These are phyloP conservation scores for Ceratocystis destructans DNA, from an alignment of 2,329 filamentous ascomycete genomes.

Conservation along the genomic window DNA sequence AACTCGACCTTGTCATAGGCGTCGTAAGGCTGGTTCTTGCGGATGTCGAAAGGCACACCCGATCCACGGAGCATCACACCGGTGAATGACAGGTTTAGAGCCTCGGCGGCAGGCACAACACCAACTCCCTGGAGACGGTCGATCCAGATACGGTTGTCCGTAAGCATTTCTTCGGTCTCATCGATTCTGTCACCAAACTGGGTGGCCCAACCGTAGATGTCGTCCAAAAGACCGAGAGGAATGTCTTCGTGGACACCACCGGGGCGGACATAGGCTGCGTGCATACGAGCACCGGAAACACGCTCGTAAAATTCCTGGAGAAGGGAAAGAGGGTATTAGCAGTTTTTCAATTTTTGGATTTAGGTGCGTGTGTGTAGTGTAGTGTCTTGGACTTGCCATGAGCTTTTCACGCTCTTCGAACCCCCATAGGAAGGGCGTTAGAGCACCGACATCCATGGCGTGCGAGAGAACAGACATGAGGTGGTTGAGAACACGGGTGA, in stretches of 20 bases:
- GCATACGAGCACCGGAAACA: slow-evolving; percentile 92
- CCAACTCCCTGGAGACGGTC: slow-evolving; percentile 82
- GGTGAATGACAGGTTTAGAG: slow-evolving; percentile 92
- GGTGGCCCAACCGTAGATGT: slow-evolving; percentile 99
- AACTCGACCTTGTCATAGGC: slow-evolving; percentile 98
- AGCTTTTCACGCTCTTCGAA: slow-evolving; percentile 99
- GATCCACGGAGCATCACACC: slow-evolving; percentile 97
- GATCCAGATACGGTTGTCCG: slow-evolving; percentile 99
- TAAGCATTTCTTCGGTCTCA: slow-evolving; percentile 96
- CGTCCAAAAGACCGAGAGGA: slow-evolving; percentile 82
- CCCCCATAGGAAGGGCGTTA: slow-evolving; percentile 97
- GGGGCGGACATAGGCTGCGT: slow-evolving; percentile 91
- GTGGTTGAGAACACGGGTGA: slow-evolving; percentile 90
- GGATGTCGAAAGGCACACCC: slow-evolving; percentile 89
- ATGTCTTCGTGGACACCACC: slow-evolving; percentile 95
- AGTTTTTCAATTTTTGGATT: not conserved
- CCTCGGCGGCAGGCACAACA: slow-evolving; percentile 80
- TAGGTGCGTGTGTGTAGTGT: not conserved
- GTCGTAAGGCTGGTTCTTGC: slow-evolving; percentile 94
- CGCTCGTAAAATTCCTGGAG: slow-evolving; percentile 98
- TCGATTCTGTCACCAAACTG: slow-evolving; percentile 98
- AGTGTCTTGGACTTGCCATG: slow-evolving; percentile 53
- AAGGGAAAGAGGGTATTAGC: not conserved
- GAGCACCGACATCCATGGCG: slow-evolving; percentile 95
- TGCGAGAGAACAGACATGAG: slow-evolving; percentile 95